A percentile compares a stretch with the other conserved stretches of the same genome.
These are phyloP conservation scores for Aureobasidium sp. DNA, from an alignment of 2,329 filamentous ascomycete species.

Conservation along the genomic window DNA sequence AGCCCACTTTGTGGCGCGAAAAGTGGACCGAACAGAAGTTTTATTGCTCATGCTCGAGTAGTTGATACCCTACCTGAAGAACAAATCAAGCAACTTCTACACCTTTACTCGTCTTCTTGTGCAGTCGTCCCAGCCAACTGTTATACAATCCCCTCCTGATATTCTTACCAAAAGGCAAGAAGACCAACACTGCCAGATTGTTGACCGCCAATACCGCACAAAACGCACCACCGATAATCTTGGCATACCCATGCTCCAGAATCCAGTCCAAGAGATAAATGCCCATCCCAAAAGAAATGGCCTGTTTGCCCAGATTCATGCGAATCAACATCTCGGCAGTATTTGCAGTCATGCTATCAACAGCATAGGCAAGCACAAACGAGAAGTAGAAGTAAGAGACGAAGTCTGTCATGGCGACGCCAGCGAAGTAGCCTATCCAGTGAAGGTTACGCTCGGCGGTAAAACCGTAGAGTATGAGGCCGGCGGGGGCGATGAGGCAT, in stretches of 20 bases:
- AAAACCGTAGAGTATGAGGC: conserved; percentile 30
- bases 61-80: background rate
- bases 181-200: conserved; percentile 27
- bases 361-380: conserved; percentile 53
- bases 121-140: conserved; percentile 28
- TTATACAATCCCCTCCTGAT: conserved; percentile 25
- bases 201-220: conserved; percentile 27
- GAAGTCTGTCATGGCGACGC: conserved; percentile 30
- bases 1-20: no score
- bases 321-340: conserved; percentile 53
- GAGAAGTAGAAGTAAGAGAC: conserved; percentile 29
- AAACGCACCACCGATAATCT: conserved; percentile 30
- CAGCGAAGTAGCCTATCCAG: conserved; percentile 32
- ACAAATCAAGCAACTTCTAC: conserved; percentile 20
- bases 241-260: conserved; percentile 25
- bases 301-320: conserved; percentile 31
- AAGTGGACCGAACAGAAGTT: background rate
- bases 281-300: conserved; percentile 29
- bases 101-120: conserved; percentile 21
- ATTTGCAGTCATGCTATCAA: conserved; percentile 51
- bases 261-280: conserved; percentile 32
- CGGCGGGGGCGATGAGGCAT: conserved; percentile 28
- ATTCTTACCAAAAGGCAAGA: conserved; percentile 30
- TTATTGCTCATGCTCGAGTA: background rate
- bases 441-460: conserved; percentile 27